Percentiles rank a stretch among this genome's conserved stretches.
Conservation (phyloP, 805 yeast genomes). For the Lachancea nothofagi region DNA sequence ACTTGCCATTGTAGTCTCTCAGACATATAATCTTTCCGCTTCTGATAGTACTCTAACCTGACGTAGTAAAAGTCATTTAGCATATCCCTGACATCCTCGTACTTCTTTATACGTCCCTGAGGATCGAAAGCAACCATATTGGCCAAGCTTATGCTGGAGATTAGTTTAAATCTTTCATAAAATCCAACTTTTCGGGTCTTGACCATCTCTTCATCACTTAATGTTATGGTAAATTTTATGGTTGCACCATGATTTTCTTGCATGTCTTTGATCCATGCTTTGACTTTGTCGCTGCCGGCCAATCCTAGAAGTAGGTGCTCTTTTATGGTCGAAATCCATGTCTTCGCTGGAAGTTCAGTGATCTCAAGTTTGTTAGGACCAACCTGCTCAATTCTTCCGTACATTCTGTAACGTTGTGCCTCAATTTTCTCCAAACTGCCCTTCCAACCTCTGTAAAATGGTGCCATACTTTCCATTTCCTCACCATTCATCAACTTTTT, state of each 20-base stretch:
- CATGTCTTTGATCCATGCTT: slow-evolving; percentile 89
- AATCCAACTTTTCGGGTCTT: slow-evolving; percentile 71
- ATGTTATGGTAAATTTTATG: slow-evolving; percentile 70
- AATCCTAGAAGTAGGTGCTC: slow-evolving; percentile 73
- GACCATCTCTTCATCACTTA: slow-evolving; percentile 76
- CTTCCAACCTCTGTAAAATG: slow-evolving; percentile 96
- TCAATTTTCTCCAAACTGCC: slow-evolving; percentile 66
- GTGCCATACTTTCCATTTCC: slow-evolving; percentile 65
- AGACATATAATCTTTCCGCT: slow-evolving; percentile 76
- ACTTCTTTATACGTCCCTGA: slow-evolving; percentile 77
- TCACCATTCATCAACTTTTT: slow-evolving; percentile 68
- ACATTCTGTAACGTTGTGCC: slow-evolving; percentile 65
- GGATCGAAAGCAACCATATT: slow-evolving; percentile 97
- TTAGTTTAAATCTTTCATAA: slow-evolving; percentile 76
- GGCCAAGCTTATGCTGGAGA: slow-evolving; percentile 58
- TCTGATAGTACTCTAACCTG: slow-evolving; percentile 84
- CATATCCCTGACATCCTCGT: slow-evolving; percentile 70
- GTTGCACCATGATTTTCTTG: slow-evolving; percentile 87
- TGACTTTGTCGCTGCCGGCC: slow-evolving; percentile 64
- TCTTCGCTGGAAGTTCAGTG: slow-evolving; percentile 85
- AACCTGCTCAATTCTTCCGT: slow-evolving; percentile 74
- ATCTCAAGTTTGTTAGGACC: slow-evolving; percentile 80
- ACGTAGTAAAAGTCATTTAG: slow-evolving; percentile 79
- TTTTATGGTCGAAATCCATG: slow-evolving; percentile 90
- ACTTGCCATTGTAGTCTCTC: slow-evolving; percentile 66